Evolutionary conservation across 352 stramenopile species (phyloP), one percentile per base, ranked within the genome.

Genomic region (Phytopythium mirpurense): DNA sequence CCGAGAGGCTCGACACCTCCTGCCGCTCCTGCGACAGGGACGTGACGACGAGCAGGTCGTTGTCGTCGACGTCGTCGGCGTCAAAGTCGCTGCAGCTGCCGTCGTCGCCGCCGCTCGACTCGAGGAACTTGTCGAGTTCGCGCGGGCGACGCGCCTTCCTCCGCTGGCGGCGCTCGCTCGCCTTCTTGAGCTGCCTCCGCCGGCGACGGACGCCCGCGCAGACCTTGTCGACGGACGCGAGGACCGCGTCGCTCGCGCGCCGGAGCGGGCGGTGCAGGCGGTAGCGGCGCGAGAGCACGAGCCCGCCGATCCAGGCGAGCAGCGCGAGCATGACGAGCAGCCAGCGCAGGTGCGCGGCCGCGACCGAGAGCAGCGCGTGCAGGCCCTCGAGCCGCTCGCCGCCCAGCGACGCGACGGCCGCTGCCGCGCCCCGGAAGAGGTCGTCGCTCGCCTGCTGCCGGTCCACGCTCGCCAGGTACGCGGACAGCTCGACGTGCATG

Each of bases 21-120:
- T 69, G 72, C n/a, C 70, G 67, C 47, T 83, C 73, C 15, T 72
- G 58, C 23, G 78, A 83, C 23, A 92, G 67, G 47, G 78, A 88
- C 36, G 75, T 86, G 24, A 92, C 74, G 34, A 92, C 74, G 6
- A 92, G 62, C 50, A 85, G 45, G 46, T 92, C 81, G 29, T 78
- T 68, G 36, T 88, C 75, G 57, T 92, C 81, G 44, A 92, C 68
- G 10, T 89, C 76, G 19, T 80, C 73, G 3, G 46, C 44, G 36
- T 71, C 63, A 18, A 57, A 60, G 12, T 42, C 58, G 40, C 62
- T 62, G 5, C 55, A 60, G 12, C 44, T 55, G 40, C 62, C 60
- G 5, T 60, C 62, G 31, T 60, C 62, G 24, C 52, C 52, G 5
- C 61, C 38, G 19, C 38, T 43, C n/a, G 47, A 57, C 14, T 35